These are phyloP conservation scores for Hypoxylon sp. DNA, from an alignment of 2,329 filamentous ascomycete genomes.

Conservation along the genomic window DNA sequence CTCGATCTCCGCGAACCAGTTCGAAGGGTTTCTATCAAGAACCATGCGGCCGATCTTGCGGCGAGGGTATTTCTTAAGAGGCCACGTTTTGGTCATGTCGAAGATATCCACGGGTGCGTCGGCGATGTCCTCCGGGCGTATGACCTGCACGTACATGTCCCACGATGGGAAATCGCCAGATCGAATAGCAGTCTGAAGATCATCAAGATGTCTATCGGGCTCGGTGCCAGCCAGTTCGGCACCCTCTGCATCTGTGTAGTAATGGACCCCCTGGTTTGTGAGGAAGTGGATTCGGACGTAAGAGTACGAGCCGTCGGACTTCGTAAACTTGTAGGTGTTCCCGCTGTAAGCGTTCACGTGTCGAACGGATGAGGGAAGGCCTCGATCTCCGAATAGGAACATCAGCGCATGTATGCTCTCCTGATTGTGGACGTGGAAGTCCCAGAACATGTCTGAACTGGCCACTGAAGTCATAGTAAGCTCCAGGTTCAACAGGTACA, in stretches of 20 bases:
- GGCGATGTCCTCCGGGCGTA: conserved; percentile 64
- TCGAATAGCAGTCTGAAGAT: conserved; percentile 57
- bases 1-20: conserved; percentile 60
- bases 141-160: conserved; percentile 67
- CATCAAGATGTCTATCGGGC: conserved; percentile 64
- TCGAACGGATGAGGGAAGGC: conserved; percentile 60
- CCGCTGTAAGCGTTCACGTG: conserved; percentile 61
- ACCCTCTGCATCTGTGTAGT: conserved; percentile 57
- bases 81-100: conserved; percentile 69
- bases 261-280: conserved; percentile 60
- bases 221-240: conserved; percentile 56
- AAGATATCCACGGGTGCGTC: conserved; percentile 64
- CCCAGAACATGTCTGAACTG: conserved; percentile 48
- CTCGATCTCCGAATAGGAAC: conserved; percentile 63
- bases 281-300: conserved; percentile 65
- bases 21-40: conserved; percentile 60
- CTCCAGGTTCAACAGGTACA: background rate
- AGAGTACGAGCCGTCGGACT: conserved; percentile 60
- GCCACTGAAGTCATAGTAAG: conserved; percentile 24
- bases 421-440: conserved; percentile 55
- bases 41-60: conserved; percentile 63
- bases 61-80: conserved; percentile 62
- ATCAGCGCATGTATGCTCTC: conserved; percentile 65
- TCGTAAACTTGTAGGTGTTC: conserved; percentile 63
- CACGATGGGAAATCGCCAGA: conserved; percentile 60